Evolutionary conservation across 129 eudicot genomes (phyloP), one percentile per base, ranked within the genome.

Genomic region (Sambucus nigra): DNA sequence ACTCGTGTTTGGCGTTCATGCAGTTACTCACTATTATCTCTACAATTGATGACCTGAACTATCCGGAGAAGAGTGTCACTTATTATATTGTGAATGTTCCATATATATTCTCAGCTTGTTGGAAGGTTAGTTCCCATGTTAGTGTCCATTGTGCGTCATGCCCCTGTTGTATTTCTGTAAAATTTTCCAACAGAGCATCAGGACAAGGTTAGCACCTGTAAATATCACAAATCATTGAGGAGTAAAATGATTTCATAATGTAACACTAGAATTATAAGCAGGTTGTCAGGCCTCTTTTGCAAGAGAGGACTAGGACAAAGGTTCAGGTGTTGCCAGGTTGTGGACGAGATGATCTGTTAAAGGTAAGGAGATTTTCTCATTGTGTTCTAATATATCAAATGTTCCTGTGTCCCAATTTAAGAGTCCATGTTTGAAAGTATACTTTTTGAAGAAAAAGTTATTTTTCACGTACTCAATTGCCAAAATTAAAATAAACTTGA

Each of bases 201-300:
- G 19, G 18, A 42, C 18, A 4, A 1, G 18, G n/a, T 42, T 42
- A 42, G 48, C 5, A 42, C 14, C 0, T 2, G 15, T 40, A 40
- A 7, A 40, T 40, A 13, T 42, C 13, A 2, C 4, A 35, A 15
- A 7, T 8, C 42, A 35, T 12, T 35, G 42, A 35, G 42, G 42
- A 35, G 12, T 35, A 35, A 35, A 35, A 3, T n/a, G n/a, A n/a
- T n/a, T n/a, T n/a, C n/a, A n/a, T 15, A 51, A 19, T 14, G 47
- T 67, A 60, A 68, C 51, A 49, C 38, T 39, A 14, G 33, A 20
- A 18, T 28, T 16, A 24, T 58, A 29, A 53, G 61, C 77, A 82
- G 86, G 92, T 82, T 31, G 92, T 82, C 25, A 82, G 74, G 71
- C 92, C 92, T 12, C 86, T 82, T 53, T 64, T 82, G 55, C 92